Percentiles rank a stretch among this genome's conserved stretches.
These are phyloP conservation scores for Rossbeevera mucosa DNA, from an alignment of 768 basidiomycete genomes.

Conservation along the genomic window DNA sequence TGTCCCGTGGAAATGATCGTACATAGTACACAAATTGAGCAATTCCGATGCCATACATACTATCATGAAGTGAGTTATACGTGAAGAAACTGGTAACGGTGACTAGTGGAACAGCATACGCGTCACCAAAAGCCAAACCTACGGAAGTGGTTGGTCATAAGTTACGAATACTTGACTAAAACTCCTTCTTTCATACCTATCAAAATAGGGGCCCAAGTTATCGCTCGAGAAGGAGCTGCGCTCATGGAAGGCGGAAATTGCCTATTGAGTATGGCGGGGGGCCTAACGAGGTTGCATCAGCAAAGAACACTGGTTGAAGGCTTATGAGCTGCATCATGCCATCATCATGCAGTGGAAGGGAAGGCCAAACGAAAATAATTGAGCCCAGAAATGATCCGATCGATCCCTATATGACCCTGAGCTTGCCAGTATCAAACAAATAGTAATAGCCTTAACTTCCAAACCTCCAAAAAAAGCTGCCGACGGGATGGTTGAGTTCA, in stretches of 20 bases:
- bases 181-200: conserved; percentile 9
- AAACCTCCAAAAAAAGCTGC: too few species aligned
- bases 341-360: too few species aligned
- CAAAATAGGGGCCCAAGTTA: conserved; percentile 13
- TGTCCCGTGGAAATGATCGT: conserved; percentile 15
- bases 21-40: conserved; percentile 6
- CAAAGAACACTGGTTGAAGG: too few species aligned
- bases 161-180: too few species aligned
- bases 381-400: too few species aligned
- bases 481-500: too few species aligned
- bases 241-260: conserved; percentile 6
- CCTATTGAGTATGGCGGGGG: not conserved
- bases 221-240: not conserved
- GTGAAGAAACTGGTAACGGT: not conserved
- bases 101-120: conserved; percentile 5
- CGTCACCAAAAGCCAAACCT: conserved; percentile 13
- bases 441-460: too few species aligned
- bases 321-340: too few species aligned
- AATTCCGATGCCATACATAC: not conserved
- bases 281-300: too few species aligned
- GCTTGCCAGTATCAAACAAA: too few species aligned
- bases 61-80: not conserved
- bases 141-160: conserved; percentile 8
- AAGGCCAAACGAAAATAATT: too few species aligned
- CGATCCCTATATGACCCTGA: too few species aligned